These are phyloP conservation scores for Cryptococcus sp. DNA, from an alignment of 1,284 basidiomycete species.

Conservation along the genomic window DNA sequence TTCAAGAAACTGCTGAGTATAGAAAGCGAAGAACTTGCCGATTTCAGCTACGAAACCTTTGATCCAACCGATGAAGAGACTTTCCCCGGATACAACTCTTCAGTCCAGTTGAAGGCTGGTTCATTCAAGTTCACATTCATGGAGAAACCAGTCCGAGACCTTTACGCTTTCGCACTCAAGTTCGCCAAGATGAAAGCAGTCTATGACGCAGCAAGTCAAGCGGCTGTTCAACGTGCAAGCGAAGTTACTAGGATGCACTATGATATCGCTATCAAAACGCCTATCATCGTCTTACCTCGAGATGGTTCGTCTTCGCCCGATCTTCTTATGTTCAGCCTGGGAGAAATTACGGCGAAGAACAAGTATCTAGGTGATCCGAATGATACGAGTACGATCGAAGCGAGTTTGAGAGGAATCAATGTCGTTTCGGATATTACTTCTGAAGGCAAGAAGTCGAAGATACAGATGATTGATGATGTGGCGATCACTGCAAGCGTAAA, in stretches of 20 bases:
- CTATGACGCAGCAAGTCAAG: constrained; percentile 89
- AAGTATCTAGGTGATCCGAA: constrained; percentile 58
- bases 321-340: constrained; percentile 73
- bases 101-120: constrained; percentile 77
- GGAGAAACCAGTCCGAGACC: constrained; percentile 77
- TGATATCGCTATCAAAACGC: constrained; percentile 82
- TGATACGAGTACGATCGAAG: constrained; percentile 60
- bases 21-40: constrained; percentile 90
- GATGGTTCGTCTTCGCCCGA: constrained; percentile 63
- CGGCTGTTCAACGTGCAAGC: constrained; percentile 84
- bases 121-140: constrained; percentile 88
- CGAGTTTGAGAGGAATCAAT: constrained; percentile 80
- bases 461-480: constrained; percentile 93
- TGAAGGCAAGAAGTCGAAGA: constrained; percentile 52
- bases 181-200: constrained; percentile 87
- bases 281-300: constrained; percentile 85
- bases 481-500: constrained; percentile 67
- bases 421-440: constrained; percentile 66
- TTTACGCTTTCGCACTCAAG: constrained; percentile 79
- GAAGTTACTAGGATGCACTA: constrained; percentile 85
- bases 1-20: constrained; percentile 91
- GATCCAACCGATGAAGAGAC: constrained; percentile 58
- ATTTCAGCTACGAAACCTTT: constrained; percentile 92
- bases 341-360: constrained; percentile 84
- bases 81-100: constrained; percentile 81